Percentiles rank a stretch among this genome's conserved stretches.
Conservation (phyloP, 108 stramenopile species). For the Cyclotella kingstonii region DNA sequence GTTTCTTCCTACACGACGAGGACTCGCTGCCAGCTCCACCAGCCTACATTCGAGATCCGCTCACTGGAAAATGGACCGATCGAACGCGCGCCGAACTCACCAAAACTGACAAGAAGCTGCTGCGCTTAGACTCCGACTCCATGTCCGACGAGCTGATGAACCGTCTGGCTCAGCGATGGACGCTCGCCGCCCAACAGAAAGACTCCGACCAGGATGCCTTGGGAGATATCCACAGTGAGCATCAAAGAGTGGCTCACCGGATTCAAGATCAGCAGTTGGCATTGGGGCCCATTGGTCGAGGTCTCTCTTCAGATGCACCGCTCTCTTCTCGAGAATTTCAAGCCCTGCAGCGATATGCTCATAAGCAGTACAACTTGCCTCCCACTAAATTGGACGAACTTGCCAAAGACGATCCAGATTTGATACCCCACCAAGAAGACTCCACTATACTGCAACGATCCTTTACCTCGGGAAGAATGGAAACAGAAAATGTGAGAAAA, state of each 20-base stretch:
- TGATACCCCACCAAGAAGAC: too few relatives aligned
- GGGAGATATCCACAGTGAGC: constrained; percentile 20
- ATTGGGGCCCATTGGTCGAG: constrained; percentile 68
- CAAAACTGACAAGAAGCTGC: constrained; percentile 40
- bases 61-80: constrained; percentile 78
- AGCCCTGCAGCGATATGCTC: constrained; percentile 55
- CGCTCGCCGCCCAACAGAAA: constrained; percentile 1
- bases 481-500: constrained; percentile 4
- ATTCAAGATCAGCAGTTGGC: constrained; percentile 67
- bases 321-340: constrained; percentile 60
- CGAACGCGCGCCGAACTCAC: constrained; percentile 60
- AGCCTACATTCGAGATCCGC: constrained; percentile 67
- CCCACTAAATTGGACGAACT: constrained; percentile 62
- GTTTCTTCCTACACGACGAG: constrained; percentile 24
- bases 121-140: constrained; percentile 55
- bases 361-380: constrained; percentile 45
- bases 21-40: constrained; percentile 50
- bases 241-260: constrained; percentile 48
- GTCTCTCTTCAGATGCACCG: constrained; percentile 49
- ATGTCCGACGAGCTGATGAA: constrained; percentile 31
- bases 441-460: too few relatives aligned
- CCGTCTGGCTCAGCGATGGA: constrained; percentile 24
- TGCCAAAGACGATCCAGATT: constrained; percentile 31
- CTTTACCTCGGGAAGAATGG: constrained; percentile 16
- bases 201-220: constrained; percentile 21